A percentile compares a stretch with the other conserved stretches of the same genome.
Conservation (phyloP, 1,284 basidiomycete species). For the Fomitopsis palustris region DNA sequence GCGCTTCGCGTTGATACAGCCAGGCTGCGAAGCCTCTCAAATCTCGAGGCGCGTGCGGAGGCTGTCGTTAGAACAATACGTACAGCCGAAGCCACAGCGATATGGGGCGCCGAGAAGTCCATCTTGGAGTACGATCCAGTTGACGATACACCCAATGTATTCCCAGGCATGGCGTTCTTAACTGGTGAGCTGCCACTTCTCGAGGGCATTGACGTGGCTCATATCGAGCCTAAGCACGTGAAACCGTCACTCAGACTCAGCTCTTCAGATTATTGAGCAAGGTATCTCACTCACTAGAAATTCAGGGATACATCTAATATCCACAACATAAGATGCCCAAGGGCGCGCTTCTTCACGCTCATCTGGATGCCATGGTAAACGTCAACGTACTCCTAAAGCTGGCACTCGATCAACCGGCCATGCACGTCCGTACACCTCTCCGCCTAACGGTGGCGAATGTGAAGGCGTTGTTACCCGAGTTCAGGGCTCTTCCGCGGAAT, state of each 20-base stretch:
- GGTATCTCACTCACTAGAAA: conserved; percentile 28
- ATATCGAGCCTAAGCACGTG: conserved; percentile 37
- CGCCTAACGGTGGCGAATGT: conserved; percentile 37
- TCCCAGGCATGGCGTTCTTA: conserved; percentile 76
- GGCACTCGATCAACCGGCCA: conserved; percentile 50
- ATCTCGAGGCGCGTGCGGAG: conserved; percentile 50
- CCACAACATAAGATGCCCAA: conserved; percentile 84
- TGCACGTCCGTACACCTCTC: conserved; percentile 50
- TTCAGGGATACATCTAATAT: too few species aligned
- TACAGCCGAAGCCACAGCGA: conserved; percentile 44
- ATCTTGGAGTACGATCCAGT: conserved; percentile 37
- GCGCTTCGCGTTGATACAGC: conserved; percentile 38
- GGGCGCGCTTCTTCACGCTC: conserved; percentile 67
- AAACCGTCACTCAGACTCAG: conserved; percentile 53
- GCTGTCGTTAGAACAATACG: conserved; percentile 51
- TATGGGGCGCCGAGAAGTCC: conserved; percentile 50
- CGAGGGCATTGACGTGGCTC: background rate
- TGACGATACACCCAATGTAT: conserved; percentile 42
- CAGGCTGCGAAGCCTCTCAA: conserved; percentile 25
- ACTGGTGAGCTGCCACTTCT: conserved; percentile 39
- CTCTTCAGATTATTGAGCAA: conserved; percentile 59
- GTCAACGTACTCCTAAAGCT: conserved; percentile 44
- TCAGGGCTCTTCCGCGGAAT: conserved; percentile 39
- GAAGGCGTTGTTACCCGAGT: conserved; percentile 43
- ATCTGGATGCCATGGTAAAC: conserved; percentile 68